phyloP scores from a whole-genome alignment of 2,329 filamentous ascomycete species.

The Penicillium decumbens region DNA sequence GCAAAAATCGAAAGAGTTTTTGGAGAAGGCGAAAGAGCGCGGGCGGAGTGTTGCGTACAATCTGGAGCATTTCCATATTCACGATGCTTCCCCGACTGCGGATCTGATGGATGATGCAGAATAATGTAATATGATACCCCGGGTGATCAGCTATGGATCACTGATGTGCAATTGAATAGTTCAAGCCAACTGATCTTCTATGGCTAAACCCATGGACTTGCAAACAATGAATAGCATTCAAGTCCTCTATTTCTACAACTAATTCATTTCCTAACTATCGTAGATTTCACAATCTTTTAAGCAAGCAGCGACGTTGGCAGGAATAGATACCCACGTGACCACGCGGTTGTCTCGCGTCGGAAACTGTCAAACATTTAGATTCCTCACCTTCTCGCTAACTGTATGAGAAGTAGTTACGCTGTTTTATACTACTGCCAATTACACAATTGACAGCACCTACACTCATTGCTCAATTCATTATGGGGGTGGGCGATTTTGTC shows the following conservation, averaged over 20 bases:
- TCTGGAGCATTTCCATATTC: slow-evolving; percentile 30
- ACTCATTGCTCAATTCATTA: slow-evolving; percentile 14
- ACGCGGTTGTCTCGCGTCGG: slow-evolving; percentile 28
- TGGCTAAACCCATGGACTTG: neutral
- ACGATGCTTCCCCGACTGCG: slow-evolving; percentile 12
- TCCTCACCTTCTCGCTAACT: slow-evolving; percentile 5
- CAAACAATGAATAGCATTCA: too few species aligned
- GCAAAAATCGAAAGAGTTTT: slow-evolving; percentile 31
- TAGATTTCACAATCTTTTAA: neutral
- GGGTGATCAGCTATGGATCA: neutral
- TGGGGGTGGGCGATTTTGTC: slow-evolving; percentile 43
- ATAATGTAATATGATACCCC: neutral
- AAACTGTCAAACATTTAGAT: slow-evolving; percentile 2
- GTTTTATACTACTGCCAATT: neutral
- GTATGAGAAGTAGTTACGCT: slow-evolving; percentile 4
- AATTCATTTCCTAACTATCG: neutral
- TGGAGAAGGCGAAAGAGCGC: slow-evolving; percentile 33
- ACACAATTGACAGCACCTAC: neutral
- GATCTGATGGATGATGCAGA: neutral
- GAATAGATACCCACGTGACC: slow-evolving; percentile 26
- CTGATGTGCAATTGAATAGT: neutral
- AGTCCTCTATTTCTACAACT: too few species aligned
- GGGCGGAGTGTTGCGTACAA: slow-evolving; percentile 29
- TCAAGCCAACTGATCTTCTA: neutral
- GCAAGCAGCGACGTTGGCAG: neutral